These are phyloP conservation scores for Colletotrichum sp. DNA, from an alignment of 2,329 filamentous ascomycete species.

Conservation along the genomic window DNA sequence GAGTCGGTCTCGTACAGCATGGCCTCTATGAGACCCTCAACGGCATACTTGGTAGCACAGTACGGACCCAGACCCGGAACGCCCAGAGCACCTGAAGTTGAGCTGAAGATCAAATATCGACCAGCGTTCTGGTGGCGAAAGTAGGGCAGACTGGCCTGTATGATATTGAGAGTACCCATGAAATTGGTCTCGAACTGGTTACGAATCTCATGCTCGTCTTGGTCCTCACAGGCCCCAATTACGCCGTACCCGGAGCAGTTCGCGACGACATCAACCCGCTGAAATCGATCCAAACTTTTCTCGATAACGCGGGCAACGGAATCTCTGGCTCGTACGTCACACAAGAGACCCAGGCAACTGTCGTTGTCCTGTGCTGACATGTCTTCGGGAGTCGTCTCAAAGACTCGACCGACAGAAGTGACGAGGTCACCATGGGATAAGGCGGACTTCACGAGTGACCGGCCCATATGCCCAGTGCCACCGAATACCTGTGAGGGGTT, in stretches of 20 bases:
- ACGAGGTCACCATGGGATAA: conserved; percentile 84
- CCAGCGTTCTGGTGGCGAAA: conserved; percentile 79
- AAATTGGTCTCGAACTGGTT: conserved; percentile 99
- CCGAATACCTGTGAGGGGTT: conserved; percentile 74
- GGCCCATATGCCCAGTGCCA: conserved; percentile 95
- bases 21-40: conserved; percentile 93
- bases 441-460: conserved; percentile 83
- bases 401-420: conserved; percentile 81
- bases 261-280: conserved; percentile 84
- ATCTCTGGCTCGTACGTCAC: conserved; percentile 83
- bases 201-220: conserved; percentile 91
- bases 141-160: conserved; percentile 86
- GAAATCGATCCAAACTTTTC: conserved; percentile 74
- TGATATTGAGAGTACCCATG: conserved; percentile 92
- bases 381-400: conserved; percentile 74
- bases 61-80: conserved; percentile 93
- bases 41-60: conserved; percentile 96
- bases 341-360: conserved; percentile 81
- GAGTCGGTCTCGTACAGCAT: conserved; percentile 94
- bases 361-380: conserved; percentile 69
- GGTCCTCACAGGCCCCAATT: conserved; percentile 94
- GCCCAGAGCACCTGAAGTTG: conserved; percentile 88
- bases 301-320: conserved; percentile 78
- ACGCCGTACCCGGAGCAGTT: conserved; percentile 97
- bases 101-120: conserved; percentile 93